Conservation (phyloP, 371 early-diverging fungal genomes). For the Globomyces sp. region DNA sequence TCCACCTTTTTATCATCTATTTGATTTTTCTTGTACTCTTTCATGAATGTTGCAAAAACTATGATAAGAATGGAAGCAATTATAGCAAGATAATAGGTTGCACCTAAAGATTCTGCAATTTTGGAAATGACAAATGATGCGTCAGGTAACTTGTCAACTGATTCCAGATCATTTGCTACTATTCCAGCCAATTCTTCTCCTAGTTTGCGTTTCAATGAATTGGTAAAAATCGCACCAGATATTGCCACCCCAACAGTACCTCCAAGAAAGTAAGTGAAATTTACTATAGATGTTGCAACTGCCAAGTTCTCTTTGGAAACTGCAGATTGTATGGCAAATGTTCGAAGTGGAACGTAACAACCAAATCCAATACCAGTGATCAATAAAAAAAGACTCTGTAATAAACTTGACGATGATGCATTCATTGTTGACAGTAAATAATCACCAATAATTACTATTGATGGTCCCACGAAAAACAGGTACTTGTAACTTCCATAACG, state of each 20-base stretch:
- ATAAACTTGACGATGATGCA: conserved; percentile 37
- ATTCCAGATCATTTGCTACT: no score
- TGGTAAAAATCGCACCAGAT: conserved; percentile 56
- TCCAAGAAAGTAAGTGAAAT: conserved; percentile 65
- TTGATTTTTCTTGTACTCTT: no score
- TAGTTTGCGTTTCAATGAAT: conserved; percentile 24
- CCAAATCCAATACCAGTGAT: conserved; percentile 57
- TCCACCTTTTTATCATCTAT: no score
- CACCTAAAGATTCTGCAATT: conserved; percentile 9
- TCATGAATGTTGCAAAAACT: no score
- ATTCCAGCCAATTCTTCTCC: conserved; percentile 10
- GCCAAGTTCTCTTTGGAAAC: conserved; percentile 52
- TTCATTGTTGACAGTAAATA: conserved; percentile 50
- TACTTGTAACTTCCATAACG: conserved; percentile 50
- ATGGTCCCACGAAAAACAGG: conserved; percentile 52
- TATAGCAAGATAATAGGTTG: no score
- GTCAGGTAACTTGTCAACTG: no score
- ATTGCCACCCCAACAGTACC: conserved; percentile 65
- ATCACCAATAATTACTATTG: conserved; percentile 46
- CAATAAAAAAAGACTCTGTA: conserved; percentile 47
- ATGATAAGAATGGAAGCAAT: no score
- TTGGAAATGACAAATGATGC: no score
- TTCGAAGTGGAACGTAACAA: conserved; percentile 40
- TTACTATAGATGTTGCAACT: conserved; percentile 58
- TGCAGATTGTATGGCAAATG: conserved; percentile 52